Percentiles rank a stretch among this genome's conserved stretches.
phyloP scores from a whole-genome alignment of 2,329 filamentous ascomycete species.

The Blastomyces silverae region DNA sequence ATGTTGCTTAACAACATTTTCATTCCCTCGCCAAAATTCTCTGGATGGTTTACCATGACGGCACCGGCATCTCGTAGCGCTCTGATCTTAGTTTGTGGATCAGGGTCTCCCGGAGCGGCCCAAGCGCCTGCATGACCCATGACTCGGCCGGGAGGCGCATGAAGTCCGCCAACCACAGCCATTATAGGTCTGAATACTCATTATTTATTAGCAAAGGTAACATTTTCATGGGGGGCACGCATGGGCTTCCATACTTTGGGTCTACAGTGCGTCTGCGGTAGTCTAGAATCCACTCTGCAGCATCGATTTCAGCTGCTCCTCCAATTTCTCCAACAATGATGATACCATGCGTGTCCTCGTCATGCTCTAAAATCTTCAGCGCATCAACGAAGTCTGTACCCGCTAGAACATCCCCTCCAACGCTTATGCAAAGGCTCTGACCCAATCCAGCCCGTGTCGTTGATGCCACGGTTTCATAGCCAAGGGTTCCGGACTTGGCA shows the following conservation, averaged over 20 bases:
- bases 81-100: constrained; percentile 58
- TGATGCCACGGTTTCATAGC: constrained; percentile 71
- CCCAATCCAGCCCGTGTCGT: constrained; percentile 67
- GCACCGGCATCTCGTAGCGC: constrained; percentile 61
- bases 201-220: constrained; percentile 20
- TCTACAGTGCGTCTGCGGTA: constrained; percentile 53
- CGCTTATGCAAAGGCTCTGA: constrained; percentile 68
- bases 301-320: constrained; percentile 61
- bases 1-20: constrained; percentile 50
- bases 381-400: constrained; percentile 70
- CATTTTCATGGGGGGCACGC: constrained; percentile 3
- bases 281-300: constrained; percentile 64
- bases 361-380: constrained; percentile 58
- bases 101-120: constrained; percentile 58
- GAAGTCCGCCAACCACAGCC: constrained; percentile 61
- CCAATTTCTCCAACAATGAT: constrained; percentile 68
- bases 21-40: constrained; percentile 64
- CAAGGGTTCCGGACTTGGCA: constrained; percentile 73
- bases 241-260: constrained; percentile 52
- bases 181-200: constrained; percentile 55
- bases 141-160: constrained; percentile 57
- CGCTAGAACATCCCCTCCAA: constrained; percentile 68
- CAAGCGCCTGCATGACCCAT: constrained; percentile 80
- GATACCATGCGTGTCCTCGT: constrained; percentile 63
- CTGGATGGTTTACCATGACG: constrained; percentile 66